Conservation (phyloP, 257 asterid species). For the Scutellaria minor region DNA sequence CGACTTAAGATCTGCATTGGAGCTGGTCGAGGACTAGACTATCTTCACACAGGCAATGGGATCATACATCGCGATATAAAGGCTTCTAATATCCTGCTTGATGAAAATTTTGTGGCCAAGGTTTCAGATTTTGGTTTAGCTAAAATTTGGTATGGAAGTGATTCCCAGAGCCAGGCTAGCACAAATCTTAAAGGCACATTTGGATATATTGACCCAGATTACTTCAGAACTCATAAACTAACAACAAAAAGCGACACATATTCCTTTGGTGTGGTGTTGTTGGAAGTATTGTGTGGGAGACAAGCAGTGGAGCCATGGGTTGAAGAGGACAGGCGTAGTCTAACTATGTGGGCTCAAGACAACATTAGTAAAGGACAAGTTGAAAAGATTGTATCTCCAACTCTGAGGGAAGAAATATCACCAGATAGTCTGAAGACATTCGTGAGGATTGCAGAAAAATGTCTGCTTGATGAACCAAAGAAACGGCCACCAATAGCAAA, state of each 20-base stretch:
- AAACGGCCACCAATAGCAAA: slow-evolving; percentile 60
- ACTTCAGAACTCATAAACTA: slow-evolving; percentile 52
- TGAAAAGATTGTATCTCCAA: slow-evolving; percentile 50
- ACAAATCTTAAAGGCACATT: slow-evolving; percentile 67
- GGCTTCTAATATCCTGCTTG: slow-evolving; percentile 64
- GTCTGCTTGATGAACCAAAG: slow-evolving; percentile 59
- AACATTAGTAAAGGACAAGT: slow-evolving; percentile 53
- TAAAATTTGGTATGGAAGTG: slow-evolving; percentile 45
- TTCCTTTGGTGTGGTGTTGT: slow-evolving; percentile 70
- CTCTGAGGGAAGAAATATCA: slow-evolving; percentile 49
- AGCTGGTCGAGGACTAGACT: slow-evolving; percentile 63
- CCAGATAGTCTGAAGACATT: slow-evolving; percentile 59
- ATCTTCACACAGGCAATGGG: slow-evolving; percentile 60
- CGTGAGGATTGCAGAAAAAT: slow-evolving; percentile 54
- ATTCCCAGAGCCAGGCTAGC: slow-evolving; percentile 49
- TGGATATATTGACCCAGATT: slow-evolving; percentile 73
- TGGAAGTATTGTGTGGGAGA: slow-evolving; percentile 71
- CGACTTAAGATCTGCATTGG: slow-evolving; percentile 66
- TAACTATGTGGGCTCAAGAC: slow-evolving; percentile 60
- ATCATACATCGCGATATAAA: slow-evolving; percentile 63
- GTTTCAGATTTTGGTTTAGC: slow-evolving; percentile 78
- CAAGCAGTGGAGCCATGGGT: slow-evolving; percentile 55
- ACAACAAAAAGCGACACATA: slow-evolving; percentile 62
- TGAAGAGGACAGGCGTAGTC: slow-evolving; percentile 52
- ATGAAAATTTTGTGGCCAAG: slow-evolving; percentile 59